A percentile compares a stretch with the other conserved stretches of the same genome.
These are phyloP conservation scores for Arachis stenosperma DNA, from an alignment of 306 rosid species.

Conservation along the genomic window DNA sequence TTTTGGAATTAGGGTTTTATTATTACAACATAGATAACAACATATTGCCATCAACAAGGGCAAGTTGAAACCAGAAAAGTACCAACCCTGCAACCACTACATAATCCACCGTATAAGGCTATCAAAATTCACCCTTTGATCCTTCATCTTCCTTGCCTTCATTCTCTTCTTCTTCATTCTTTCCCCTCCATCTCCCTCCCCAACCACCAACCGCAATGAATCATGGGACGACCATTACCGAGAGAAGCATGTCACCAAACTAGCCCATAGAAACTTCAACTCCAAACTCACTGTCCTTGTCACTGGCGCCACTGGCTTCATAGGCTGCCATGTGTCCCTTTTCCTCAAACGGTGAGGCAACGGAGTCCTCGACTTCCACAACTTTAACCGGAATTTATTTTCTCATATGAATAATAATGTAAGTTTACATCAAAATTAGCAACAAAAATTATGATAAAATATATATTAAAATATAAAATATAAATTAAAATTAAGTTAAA, in stretches of 20 bases:
- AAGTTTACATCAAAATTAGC: too few relatives aligned
- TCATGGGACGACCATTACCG: conserved; percentile 62
- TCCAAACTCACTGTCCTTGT: conserved; percentile 58
- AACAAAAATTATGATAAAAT: too few relatives aligned
- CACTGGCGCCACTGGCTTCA: conserved; percentile 75
- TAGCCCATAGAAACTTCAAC: conserved; percentile 37
- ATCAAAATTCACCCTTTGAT: conserved; percentile 59
- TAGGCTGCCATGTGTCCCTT: conserved; percentile 67
- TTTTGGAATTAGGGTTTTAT: too few relatives aligned
- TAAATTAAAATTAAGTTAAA: too few relatives aligned
- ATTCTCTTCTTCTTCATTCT: conserved; percentile 39
- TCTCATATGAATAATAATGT: too few relatives aligned
- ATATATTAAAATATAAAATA: too few relatives aligned
- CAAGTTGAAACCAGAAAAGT: conserved; percentile 59
- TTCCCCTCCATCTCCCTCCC: conserved; percentile 18
- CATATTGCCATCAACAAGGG: conserved; percentile 61
- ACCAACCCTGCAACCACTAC: conserved; percentile 38
- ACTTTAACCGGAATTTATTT: conserved; percentile 44
- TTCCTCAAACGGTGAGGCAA: conserved; percentile 70
- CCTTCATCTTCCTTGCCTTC: conserved; percentile 53
- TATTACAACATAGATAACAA: conserved; percentile 40
- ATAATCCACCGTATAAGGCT: conserved; percentile 53
- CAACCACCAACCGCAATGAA: not conserved
- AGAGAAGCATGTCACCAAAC: conserved; percentile 62
- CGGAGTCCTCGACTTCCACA: conserved; percentile 67